Percentiles rank a stretch among this genome's conserved stretches.
phyloP scores from a whole-genome alignment of 2,329 filamentous ascomycete genomes.

The Zymoseptoria passerinii region DNA sequence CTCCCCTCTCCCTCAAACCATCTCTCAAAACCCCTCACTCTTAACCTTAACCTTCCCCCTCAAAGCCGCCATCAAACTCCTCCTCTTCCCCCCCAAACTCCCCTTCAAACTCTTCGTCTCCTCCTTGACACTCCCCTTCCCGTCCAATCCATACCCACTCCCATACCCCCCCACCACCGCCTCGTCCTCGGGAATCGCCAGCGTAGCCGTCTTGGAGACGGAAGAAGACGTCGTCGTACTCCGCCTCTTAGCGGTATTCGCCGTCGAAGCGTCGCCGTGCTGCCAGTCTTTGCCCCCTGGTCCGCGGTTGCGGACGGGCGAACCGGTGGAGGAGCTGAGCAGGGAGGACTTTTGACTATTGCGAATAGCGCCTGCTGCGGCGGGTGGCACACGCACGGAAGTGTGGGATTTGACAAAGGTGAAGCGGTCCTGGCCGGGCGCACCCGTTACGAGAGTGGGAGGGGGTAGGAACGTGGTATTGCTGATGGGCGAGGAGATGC shows the following conservation, averaged over 20 bases:
- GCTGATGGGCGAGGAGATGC: not conserved
- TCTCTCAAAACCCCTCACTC: no score
- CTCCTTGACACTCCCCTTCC: no score
- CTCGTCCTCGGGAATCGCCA: constrained; percentile 14
- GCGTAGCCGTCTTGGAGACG: constrained; percentile 13
- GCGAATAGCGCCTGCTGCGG: no score
- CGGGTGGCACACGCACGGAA: not conserved
- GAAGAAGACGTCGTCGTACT: constrained; percentile 18
- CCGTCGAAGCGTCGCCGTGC: constrained; percentile 6
- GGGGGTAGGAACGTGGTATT: not conserved
- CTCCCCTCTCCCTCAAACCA: no score
- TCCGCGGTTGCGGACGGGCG: no score
- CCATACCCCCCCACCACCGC: not conserved
- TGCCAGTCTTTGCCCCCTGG: constrained; percentile 2
- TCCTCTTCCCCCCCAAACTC: not conserved
- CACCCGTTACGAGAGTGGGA: not conserved
- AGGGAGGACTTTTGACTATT: no score
- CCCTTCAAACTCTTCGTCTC: not conserved
- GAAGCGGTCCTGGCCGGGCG: not conserved
- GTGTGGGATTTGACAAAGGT: not conserved
- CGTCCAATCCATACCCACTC: not conserved
- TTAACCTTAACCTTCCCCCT: not conserved
- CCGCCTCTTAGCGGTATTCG: constrained; percentile 25
- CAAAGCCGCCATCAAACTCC: not conserved
- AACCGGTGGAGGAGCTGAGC: no score